Evolutionary conservation across 768 basidiomycete genomes (phyloP).

Genomic region (Leccinum imitatum): DNA sequence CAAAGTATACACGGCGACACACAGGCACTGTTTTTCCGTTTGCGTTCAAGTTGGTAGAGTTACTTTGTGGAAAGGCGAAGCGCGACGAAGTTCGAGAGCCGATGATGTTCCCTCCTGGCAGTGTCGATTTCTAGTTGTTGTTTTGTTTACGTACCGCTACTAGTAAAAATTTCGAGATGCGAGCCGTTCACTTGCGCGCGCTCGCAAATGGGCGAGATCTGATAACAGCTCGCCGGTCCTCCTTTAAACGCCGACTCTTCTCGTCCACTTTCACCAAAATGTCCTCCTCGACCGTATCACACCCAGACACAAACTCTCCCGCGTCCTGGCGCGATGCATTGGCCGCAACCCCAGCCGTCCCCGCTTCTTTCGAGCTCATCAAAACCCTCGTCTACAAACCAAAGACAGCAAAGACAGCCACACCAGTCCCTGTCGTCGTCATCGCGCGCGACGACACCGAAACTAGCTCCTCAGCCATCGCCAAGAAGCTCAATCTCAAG

Average conservation of each 20-base stretch:
- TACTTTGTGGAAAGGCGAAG: conserved; percentile 63
- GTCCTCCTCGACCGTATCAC: conserved; percentile 45
- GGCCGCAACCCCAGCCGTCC: conserved; percentile 47
- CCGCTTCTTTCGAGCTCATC: conserved; percentile 66
- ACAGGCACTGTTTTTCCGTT: conserved; percentile 77
- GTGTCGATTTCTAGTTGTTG: conserved; percentile 37
- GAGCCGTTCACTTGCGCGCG: conserved; percentile 22
- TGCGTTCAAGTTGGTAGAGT: conserved; percentile 71
- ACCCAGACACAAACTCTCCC: conserved; percentile 66
- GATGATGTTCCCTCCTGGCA: conserved; percentile 66
- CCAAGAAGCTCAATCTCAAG: conserved; percentile 79
- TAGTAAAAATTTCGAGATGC: conserved; percentile 25
- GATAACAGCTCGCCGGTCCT: conserved; percentile 10
- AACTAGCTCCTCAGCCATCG: conserved; percentile 72
- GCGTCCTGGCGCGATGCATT: conserved; percentile 77
- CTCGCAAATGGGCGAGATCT: conserved; percentile 14
- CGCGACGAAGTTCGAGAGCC: conserved; percentile 59
- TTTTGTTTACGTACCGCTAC: conserved; percentile 13
- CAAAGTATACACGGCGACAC: neutral
- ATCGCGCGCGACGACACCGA: conserved; percentile 86
- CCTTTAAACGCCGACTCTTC: conserved; percentile 17
- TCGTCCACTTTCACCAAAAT: conserved; percentile 28
- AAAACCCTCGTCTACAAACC: conserved; percentile 96
- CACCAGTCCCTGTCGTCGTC: conserved; percentile 82
- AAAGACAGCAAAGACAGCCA: conserved; percentile 88